Evolutionary conservation across 495 filamentous ascomycete species (phyloP).

Genomic region (Neurospora sp.): DNA sequence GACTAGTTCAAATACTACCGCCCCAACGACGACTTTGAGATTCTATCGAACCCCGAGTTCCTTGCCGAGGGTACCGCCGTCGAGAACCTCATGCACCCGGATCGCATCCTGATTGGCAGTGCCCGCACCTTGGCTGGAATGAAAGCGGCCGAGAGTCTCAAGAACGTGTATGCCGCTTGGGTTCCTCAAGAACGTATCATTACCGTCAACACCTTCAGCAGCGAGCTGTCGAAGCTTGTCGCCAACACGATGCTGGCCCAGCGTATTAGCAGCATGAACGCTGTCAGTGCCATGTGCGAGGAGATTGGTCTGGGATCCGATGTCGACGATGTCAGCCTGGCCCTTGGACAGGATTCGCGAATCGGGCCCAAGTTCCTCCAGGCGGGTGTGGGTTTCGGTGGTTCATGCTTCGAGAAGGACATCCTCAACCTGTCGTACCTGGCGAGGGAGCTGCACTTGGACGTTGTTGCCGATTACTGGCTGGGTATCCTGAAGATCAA

Average conservation of each 20-base stretch:
- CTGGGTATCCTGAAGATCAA: constrained; percentile 62
- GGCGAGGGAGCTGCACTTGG: constrained; percentile 56
- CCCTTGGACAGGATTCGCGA: constrained; percentile 60
- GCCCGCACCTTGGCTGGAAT: constrained; percentile 43
- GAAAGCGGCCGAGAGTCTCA: constrained; percentile 52
- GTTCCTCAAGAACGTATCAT: constrained; percentile 56
- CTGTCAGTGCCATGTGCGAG: constrained; percentile 72
- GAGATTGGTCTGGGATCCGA: constrained; percentile 55
- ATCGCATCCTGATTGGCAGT: constrained; percentile 71
- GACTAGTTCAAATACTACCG: constrained; percentile 34
- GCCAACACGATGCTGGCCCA: constrained; percentile 78
- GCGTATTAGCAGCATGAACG: constrained; percentile 75
- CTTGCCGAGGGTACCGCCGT: constrained; percentile 72
- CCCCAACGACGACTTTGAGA: constrained; percentile 56
- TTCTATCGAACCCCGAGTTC: constrained; percentile 80
- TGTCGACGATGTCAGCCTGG: constrained; percentile 58
- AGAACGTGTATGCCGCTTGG: constrained; percentile 61
- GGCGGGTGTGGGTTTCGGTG: constrained; percentile 70
- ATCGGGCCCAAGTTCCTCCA: constrained; percentile 70
- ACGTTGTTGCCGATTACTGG: constrained; percentile 74
- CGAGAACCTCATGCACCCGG: constrained; percentile 57
- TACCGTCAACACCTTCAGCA: constrained; percentile 68
- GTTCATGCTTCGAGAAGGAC: constrained; percentile 77
- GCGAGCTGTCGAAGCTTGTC: constrained; percentile 69
- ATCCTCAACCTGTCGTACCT: constrained; percentile 67